These are phyloP conservation scores for Neofusicoccum parvum DNA, from an alignment of 2,329 filamentous ascomycete genomes.

Conservation along the genomic window DNA sequence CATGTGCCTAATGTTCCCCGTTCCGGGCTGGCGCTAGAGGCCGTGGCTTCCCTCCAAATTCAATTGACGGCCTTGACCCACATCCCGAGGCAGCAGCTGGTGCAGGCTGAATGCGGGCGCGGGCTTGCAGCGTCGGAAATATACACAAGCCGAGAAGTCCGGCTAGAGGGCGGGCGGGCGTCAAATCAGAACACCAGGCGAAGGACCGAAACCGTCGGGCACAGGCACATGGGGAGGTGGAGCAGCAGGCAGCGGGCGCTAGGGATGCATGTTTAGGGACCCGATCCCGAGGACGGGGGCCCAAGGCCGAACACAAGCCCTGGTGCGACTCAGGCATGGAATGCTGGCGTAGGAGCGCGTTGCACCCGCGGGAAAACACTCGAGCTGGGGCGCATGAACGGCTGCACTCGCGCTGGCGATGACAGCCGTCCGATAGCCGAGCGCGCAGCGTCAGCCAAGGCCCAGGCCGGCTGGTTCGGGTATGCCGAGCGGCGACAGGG, in stretches of 20 bases:
- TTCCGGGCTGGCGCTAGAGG: background rate
- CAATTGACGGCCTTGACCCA: background rate
- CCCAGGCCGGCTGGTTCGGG: background rate
- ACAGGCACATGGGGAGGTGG: slow-evolving; percentile 2
- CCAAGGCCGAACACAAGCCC: too few relatives aligned
- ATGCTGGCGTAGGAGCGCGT: too few relatives aligned
- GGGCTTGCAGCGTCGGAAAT: background rate
- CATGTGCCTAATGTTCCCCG: background rate
- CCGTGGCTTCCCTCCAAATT: background rate
- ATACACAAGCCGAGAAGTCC: background rate
- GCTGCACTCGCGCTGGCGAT: too few relatives aligned
- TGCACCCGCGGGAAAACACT: background rate
- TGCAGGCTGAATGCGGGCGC: background rate
- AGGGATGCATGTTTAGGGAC: background rate
- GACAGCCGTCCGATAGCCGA: background rate
- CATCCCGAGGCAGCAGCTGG: background rate
- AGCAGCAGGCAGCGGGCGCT: background rate
- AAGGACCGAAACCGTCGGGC: background rate
- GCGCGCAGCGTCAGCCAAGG: slow-evolving; percentile 17
- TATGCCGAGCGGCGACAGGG: slow-evolving; percentile 15
- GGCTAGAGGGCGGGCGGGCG: background rate
- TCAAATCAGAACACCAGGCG: background rate
- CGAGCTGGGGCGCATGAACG: background rate
- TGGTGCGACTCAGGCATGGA: too few relatives aligned
- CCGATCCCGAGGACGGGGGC: too few relatives aligned